Base-by-base conservation (phyloP, 805 yeast species). In the Brettanomyces anomalus region DNA sequence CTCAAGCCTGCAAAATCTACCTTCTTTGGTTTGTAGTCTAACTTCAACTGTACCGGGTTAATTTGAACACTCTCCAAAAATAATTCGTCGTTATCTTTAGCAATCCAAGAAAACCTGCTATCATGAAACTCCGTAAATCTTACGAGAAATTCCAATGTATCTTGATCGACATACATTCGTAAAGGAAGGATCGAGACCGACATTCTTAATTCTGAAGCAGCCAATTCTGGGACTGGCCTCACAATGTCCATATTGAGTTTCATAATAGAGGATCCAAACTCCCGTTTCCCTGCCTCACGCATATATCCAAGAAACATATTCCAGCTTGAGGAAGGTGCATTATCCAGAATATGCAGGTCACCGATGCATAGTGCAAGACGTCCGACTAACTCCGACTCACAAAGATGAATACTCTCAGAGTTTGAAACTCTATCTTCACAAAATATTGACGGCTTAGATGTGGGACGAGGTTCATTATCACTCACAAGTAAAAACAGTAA, bases 1-100 rank as follows among this genome's bases (percentile, higher is more conserved):
- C 85, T 69, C 26, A 89, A 71, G 0, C 95, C 96, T 2, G 79
- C 76, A 55, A 84, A 85, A 58, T 90, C 95, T 24, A 90, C 71
- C 50, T 79, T 84, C 57, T 88, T 88, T 0, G 98, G 97, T 57
- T 87, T 88, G 59, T 93, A 93, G 60, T 93, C 97, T 34, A 93
- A 66, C 47, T 79, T 79, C 17, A 93, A 57, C 38, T 69, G 71
- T 3, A 85, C 63, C 0, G 79, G 66, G 44, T 74, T 72, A 4
- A 88, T 70, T 36, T 74, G 74, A 31, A 87, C 71, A 54, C 78
- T 78, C 51, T 85, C 87, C 37, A 88, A 69, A 54, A 76, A 89
- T 1, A 77, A 54, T 5, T 76, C 71, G 45, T 83, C 93, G 37
- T 81, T 87, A 16, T 16, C 36, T 6, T 7, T 16, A 6, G 31